Conservation (phyloP, 768 basidiomycete species). For the Suillus fuscotomentosus region DNA sequence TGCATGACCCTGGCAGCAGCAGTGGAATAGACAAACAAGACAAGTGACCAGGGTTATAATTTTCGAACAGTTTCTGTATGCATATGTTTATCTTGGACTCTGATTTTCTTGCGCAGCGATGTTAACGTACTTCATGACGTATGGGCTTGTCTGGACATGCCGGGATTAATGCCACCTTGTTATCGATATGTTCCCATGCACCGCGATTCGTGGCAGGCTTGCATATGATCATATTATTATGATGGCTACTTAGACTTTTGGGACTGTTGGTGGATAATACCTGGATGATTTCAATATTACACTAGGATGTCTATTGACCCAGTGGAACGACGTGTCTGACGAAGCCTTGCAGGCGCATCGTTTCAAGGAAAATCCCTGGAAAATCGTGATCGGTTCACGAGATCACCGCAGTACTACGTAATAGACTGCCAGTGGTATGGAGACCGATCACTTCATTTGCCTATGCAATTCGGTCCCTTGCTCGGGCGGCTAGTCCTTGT, state of each 20-base stretch:
- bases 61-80: not conserved
- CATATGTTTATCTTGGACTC: constrained; percentile 5
- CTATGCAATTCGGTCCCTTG: not conserved
- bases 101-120: not conserved
- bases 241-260: not conserved
- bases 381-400: not conserved
- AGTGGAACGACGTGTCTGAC: not conserved
- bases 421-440: not conserved
- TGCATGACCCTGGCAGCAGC: constrained; percentile 15
- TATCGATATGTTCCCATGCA: not conserved
- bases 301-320: not conserved
- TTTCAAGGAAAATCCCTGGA: not conserved
- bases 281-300: not conserved
- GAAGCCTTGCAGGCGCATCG: not conserved
- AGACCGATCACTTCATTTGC: not conserved
- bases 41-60: constrained; percentile 14
- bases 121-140: constrained; percentile 6
- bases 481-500: not conserved
- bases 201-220: not conserved
- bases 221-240: not conserved
- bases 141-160: constrained; percentile 3
- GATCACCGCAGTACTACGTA: not conserved
- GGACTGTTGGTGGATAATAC: not conserved
- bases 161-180: not conserved
- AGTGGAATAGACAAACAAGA: constrained; percentile 26